phyloP scores from a whole-genome alignment of 345 rosid genomes.

The Syzygium oleosum region DNA sequence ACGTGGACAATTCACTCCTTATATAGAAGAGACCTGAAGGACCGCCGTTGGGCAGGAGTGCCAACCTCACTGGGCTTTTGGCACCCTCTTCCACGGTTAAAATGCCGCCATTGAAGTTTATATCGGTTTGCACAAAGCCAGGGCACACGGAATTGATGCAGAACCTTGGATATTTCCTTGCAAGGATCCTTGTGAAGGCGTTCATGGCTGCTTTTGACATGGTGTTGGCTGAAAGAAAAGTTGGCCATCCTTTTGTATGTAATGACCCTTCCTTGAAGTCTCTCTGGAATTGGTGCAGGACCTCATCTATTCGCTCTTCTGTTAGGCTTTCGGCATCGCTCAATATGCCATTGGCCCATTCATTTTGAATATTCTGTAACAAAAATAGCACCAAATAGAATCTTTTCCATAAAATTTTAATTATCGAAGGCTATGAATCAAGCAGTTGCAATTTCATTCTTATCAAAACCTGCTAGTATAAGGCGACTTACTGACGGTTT shows the following conservation, averaged over 20 bases:
- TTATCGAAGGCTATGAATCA: background rate
- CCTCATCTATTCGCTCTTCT: slow-evolving; percentile 21
- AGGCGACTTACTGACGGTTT: background rate
- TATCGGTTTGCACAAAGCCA: slow-evolving; percentile 24
- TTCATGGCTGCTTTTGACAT: slow-evolving; percentile 21
- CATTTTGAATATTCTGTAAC: slow-evolving; percentile 9
- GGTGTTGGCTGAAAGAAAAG: slow-evolving; percentile 5
- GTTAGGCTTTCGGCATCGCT: slow-evolving; percentile 11
- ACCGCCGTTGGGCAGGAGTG: slow-evolving; percentile 17
- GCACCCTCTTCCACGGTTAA: slow-evolving; percentile 23
- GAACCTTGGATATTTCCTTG: slow-evolving; percentile 15
- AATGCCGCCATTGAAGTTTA: slow-evolving; percentile 12
- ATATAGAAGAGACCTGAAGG: slow-evolving; percentile 27
- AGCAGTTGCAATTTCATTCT: background rate
- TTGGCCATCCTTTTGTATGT: slow-evolving; percentile 29
- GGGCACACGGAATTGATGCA: slow-evolving; percentile 24
- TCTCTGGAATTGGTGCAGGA: slow-evolving; percentile 6
- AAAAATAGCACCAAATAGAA: background rate
- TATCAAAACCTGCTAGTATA: background rate
- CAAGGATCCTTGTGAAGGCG: slow-evolving; percentile 29
- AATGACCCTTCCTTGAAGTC: slow-evolving; percentile 19
- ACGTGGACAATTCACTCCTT: background rate
- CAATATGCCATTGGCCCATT: slow-evolving; percentile 16
- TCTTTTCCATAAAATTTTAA: background rate
- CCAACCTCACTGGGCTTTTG: slow-evolving; percentile 11